These are phyloP conservation scores for Cadophora gregata DNA, from an alignment of 2,329 filamentous ascomycete genomes.

Conservation along the genomic window DNA sequence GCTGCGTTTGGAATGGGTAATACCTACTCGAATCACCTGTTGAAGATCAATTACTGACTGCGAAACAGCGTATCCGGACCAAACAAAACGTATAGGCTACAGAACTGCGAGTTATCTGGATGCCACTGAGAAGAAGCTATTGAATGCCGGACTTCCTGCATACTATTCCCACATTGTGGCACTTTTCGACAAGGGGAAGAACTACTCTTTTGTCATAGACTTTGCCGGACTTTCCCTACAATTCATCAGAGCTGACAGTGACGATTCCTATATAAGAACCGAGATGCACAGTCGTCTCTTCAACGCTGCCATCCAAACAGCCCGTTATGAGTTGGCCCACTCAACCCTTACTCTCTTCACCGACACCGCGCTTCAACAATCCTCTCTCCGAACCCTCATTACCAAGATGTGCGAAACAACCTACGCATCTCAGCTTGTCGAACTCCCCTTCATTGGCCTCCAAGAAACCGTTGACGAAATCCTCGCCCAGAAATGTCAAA, in stretches of 20 bases:
- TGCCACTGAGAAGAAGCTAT: slow-evolving; percentile 72
- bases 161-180: slow-evolving; percentile 88
- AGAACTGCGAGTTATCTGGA: slow-evolving; percentile 73
- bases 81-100: slow-evolving; percentile 47
- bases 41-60: slow-evolving; percentile 27
- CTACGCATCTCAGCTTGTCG: slow-evolving; percentile 70
- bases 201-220: slow-evolving; percentile 81
- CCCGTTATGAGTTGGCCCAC: slow-evolving; percentile 83
- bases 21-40: slow-evolving; percentile 46
- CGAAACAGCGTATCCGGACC: slow-evolving; percentile 36
- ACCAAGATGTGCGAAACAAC: slow-evolving; percentile 72
- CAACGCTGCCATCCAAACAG: slow-evolving; percentile 78
- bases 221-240: slow-evolving; percentile 80
- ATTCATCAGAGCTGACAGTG: slow-evolving; percentile 49
- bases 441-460: slow-evolving; percentile 79
- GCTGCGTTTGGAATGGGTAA: slow-evolving; percentile 84
- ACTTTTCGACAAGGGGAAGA: slow-evolving; percentile 79
- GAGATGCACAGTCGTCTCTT: slow-evolving; percentile 87
- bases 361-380: slow-evolving; percentile 73
- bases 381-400: slow-evolving; percentile 73
- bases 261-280: slow-evolving; percentile 52
- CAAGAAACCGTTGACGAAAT: slow-evolving; percentile 80
- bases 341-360: slow-evolving; percentile 76
- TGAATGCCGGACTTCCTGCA: slow-evolving; percentile 75
- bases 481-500: slow-evolving; percentile 73